Evolutionary conservation across 2,329 filamentous ascomycete genomes (phyloP), one percentile per base, ranked within the genome.

Genomic region (Botrytis porri): DNA sequence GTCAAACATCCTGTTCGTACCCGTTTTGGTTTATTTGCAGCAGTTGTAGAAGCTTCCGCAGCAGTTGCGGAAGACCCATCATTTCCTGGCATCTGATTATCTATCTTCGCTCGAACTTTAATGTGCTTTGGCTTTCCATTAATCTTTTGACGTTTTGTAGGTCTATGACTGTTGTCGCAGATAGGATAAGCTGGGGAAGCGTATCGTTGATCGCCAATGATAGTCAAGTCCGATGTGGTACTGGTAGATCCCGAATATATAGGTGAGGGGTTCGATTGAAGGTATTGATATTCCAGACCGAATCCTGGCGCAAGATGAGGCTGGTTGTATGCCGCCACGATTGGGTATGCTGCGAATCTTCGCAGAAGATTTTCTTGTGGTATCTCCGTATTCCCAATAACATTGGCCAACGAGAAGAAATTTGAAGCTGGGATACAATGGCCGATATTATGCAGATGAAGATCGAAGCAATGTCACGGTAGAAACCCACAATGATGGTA

Each of bases 1-100:
- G 95, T 98, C 76, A 97, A 84, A 81, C 95, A 98, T 54, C 95
- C 95, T 4, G 95, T 98, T 64, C 95, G 90, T 29, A 97, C 94
- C 76, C 95, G 87, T 83, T 92, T 95, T n/a, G 93, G 90, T 81
- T 95, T 95, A 71, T 70, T 80, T 41, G 76, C 75, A 65, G 74
- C 75, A 20, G 73, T 71, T 14, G 62, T 69, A 32, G 73, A n/a
- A 32, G 72, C 66, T 20, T 76, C 77, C 48, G 74, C 75, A 61
- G 73, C 69, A 65, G 71, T 74, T 37, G 75, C 73, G 54, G 64
- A 63, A 66, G 69, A 70, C 32, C 29, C 74, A 59, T 77, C 77
- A 67, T 74, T 74, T 43, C 75, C 77, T 39, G 78, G 74, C 79
- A 81, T 81, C 74, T 76, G 77, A 72, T 70, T 74, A 37, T 71